Evolutionary conservation across 2,329 filamentous ascomycete species (phyloP).

Genomic region (Byssochlamys sp.): DNA sequence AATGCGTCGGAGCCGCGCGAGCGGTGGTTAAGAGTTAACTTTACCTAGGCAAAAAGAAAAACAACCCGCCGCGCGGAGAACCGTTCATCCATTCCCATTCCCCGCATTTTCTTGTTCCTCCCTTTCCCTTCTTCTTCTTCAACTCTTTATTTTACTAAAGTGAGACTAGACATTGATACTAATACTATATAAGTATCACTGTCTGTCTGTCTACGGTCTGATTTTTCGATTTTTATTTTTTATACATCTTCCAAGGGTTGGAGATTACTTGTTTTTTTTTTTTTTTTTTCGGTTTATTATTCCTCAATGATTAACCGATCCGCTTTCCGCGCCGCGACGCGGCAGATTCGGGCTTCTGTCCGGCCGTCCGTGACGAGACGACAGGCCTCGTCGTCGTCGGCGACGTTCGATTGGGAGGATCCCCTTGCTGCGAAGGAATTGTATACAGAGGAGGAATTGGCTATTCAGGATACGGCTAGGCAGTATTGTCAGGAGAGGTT

Average conservation of each 20-base stretch:
- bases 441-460: conserved; percentile 80
- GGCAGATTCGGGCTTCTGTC: conserved; percentile 17
- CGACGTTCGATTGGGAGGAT: conserved; percentile 80
- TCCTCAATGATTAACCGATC: conserved; percentile 22
- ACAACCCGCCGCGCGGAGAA: background rate
- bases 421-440: conserved; percentile 66
- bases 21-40: too few species aligned
- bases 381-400: conserved; percentile 29
- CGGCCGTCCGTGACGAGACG: conserved; percentile 14
- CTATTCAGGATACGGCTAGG: conserved; percentile 82
- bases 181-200: too few species aligned
- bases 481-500: conserved; percentile 88
- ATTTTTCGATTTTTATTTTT: too few species aligned
- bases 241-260: too few species aligned
- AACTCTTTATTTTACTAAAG: background rate
- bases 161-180: too few species aligned
- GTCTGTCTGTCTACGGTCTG: too few species aligned
- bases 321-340: conserved; percentile 21
- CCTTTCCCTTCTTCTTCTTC: background rate
- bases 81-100: background rate
- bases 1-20: too few species aligned
- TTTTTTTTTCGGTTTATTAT: conserved; percentile 1
- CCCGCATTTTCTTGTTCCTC: background rate
- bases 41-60: background rate
- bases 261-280: background rate